A percentile compares a stretch with the other conserved stretches of the same genome.
Evolutionary conservation across 768 basidiomycete genomes (phyloP).

Genomic region (Cystobasidium tubakii): DNA sequence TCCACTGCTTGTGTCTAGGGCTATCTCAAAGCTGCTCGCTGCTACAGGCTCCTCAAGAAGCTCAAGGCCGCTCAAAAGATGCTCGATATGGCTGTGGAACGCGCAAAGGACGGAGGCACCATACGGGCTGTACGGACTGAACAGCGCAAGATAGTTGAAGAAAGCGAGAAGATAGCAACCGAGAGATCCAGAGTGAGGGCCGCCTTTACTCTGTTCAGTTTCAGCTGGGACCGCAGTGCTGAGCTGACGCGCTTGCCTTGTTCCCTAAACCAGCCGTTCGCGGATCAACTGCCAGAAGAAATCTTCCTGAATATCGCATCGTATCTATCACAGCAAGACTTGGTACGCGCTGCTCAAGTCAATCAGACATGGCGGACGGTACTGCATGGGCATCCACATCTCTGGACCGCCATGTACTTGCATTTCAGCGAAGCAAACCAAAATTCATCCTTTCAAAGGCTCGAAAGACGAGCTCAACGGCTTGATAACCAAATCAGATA

Average conservation of each 20-base stretch:
- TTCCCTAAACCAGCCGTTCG: not conserved
- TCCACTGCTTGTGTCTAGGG: not conserved
- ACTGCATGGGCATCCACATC: not conserved
- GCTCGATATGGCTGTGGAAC: constrained; percentile 27
- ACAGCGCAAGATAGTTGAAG: not conserved
- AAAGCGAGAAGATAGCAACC: not conserved
- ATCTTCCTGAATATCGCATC: constrained; percentile 17
- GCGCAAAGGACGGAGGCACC: not conserved
- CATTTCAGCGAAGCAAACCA: not conserved
- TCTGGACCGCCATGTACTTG: constrained; percentile 3
- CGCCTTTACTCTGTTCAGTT: too few species aligned
- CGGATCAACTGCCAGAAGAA: constrained; percentile 20
- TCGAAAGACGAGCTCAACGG: not conserved
- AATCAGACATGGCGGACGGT: constrained; percentile 17
- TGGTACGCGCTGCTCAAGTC: constrained; percentile 24
- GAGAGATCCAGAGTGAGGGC: not conserved
- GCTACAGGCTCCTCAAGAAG: constrained; percentile 16
- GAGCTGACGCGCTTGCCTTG: not conserved
- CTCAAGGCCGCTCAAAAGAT: constrained; percentile 22
- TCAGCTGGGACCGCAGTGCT: not conserved
- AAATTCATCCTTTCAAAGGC: not conserved
- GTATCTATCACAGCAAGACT: constrained; percentile 4
- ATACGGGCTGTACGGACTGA: not conserved
- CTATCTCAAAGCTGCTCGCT: constrained; percentile 32
- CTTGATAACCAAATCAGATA: not conserved